These are phyloP conservation scores for Brassica balearica DNA, from an alignment of 441 rosid genomes.

Conservation along the genomic window DNA sequence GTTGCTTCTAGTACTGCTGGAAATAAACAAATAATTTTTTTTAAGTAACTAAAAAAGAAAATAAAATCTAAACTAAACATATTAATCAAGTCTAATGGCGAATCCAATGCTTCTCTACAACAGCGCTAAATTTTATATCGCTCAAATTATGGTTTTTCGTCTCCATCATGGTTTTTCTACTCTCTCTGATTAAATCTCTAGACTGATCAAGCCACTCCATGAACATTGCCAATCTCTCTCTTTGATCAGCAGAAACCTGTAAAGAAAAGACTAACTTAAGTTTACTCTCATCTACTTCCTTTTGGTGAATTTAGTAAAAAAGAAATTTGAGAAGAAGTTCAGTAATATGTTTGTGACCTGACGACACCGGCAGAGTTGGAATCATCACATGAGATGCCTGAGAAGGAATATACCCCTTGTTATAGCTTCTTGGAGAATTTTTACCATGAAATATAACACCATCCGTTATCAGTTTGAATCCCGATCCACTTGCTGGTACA, in stretches of 20 bases:
- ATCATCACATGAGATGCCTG: background rate
- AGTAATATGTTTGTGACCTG: background rate
- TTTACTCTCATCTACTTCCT: background rate
- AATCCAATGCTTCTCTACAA: too few relatives aligned
- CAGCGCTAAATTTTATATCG: too few relatives aligned
- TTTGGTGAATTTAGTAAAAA: background rate
- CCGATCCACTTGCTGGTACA: background rate
- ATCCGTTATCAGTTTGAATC: background rate
- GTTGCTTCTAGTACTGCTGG: too few relatives aligned
- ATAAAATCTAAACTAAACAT: too few relatives aligned
- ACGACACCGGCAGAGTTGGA: background rate
- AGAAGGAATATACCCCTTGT: background rate
- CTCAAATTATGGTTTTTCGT: background rate
- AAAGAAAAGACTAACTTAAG: background rate
- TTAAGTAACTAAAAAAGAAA: too few relatives aligned
- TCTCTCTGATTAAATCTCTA: too few relatives aligned
- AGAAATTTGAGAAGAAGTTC: background rate
- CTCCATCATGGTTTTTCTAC: slow-evolving; percentile 12
- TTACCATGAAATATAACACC: background rate
- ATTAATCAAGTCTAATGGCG: too few relatives aligned
- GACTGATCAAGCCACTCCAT: too few relatives aligned
- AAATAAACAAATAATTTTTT: too few relatives aligned
- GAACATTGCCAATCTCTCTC: too few relatives aligned
- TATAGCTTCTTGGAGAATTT: background rate
- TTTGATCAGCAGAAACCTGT: slow-evolving; percentile 56